Percentiles rank a stretch among this genome's conserved stretches.
phyloP scores from a whole-genome alignment of 257 asterid species.

The Dorcoceras hygrometricum region DNA sequence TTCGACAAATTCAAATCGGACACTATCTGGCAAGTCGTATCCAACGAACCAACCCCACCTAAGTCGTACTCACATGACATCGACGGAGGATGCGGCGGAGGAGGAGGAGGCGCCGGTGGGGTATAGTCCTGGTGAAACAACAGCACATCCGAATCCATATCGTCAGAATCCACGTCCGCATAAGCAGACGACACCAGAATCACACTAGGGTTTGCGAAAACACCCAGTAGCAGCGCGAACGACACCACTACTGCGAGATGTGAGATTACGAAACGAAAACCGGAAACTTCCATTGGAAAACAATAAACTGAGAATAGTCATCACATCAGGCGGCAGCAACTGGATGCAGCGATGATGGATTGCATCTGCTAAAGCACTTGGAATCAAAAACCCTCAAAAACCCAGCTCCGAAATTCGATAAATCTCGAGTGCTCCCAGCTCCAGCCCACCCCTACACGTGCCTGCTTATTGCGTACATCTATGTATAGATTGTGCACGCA shows the following conservation, averaged over 20 bases:
- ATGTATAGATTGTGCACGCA: background rate
- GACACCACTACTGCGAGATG: slow-evolving; percentile 27
- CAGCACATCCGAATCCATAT: slow-evolving; percentile 36
- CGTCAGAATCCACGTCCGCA: slow-evolving; percentile 37
- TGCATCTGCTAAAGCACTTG: slow-evolving; percentile 39
- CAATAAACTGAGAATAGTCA: slow-evolving; percentile 43
- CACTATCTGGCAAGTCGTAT: slow-evolving; percentile 78
- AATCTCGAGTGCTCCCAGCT: background rate
- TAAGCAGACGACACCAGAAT: slow-evolving; percentile 27
- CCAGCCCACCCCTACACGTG: background rate
- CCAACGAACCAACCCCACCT: slow-evolving; percentile 88
- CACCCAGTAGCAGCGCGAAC: slow-evolving; percentile 26
- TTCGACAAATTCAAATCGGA: slow-evolving; percentile 61
- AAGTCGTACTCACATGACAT: slow-evolving; percentile 82
- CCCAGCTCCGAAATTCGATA: background rate
- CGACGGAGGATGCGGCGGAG: slow-evolving; percentile 98
- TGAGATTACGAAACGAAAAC: slow-evolving; percentile 24
- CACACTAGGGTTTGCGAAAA: slow-evolving; percentile 43
- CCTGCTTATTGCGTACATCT: background rate
- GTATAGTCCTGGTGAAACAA: slow-evolving; percentile 87
- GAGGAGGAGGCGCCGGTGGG: slow-evolving; percentile 99
- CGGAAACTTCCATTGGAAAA: slow-evolving; percentile 43
- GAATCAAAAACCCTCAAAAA: slow-evolving; percentile 21
- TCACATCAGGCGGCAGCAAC: slow-evolving; percentile 39
- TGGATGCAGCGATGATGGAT: slow-evolving; percentile 30